Evolutionary conservation across 208 protist species (phyloP).

Genomic region (Crithidia expoeki): DNA sequence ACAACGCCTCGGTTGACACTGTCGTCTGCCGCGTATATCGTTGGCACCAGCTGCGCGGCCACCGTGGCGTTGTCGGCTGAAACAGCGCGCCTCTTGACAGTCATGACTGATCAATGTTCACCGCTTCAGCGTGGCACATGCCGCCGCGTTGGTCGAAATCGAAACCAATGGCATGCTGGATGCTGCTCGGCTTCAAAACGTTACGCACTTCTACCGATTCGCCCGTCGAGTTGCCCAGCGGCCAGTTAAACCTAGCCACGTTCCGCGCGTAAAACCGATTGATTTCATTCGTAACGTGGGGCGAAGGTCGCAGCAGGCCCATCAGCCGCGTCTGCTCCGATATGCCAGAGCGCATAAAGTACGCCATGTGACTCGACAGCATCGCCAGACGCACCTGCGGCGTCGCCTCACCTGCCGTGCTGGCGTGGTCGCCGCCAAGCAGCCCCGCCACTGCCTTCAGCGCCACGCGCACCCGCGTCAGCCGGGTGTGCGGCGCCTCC

Average conservation of each 20-base stretch:
- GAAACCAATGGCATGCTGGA: slow-evolving; percentile 5
- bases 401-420: not conserved
- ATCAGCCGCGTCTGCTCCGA: slow-evolving; percentile 21
- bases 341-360: slow-evolving; percentile 2
- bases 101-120: not conserved
- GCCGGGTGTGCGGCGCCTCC: not conserved
- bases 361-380: slow-evolving; percentile 17
- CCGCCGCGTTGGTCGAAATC: slow-evolving; percentile 11
- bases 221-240: not conserved
- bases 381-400: slow-evolving; percentile 11
- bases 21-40: no score
- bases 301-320: slow-evolving; percentile 18
- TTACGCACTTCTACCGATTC: no score
- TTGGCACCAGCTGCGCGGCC: no score
- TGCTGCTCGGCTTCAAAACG: slow-evolving; percentile 2
- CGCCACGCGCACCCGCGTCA: slow-evolving; percentile 4
- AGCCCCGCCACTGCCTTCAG: not conserved
- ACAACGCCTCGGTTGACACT: no score
- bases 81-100: no score
- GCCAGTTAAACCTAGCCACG: not conserved
- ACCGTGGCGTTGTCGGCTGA: no score
- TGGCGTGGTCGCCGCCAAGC: not conserved
- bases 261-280: slow-evolving; percentile 7
- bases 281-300: not conserved
- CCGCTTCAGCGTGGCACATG: not conserved